phyloP scores from a whole-genome alignment of 306 rosid species.

The Vachellia pachyceras region DNA sequence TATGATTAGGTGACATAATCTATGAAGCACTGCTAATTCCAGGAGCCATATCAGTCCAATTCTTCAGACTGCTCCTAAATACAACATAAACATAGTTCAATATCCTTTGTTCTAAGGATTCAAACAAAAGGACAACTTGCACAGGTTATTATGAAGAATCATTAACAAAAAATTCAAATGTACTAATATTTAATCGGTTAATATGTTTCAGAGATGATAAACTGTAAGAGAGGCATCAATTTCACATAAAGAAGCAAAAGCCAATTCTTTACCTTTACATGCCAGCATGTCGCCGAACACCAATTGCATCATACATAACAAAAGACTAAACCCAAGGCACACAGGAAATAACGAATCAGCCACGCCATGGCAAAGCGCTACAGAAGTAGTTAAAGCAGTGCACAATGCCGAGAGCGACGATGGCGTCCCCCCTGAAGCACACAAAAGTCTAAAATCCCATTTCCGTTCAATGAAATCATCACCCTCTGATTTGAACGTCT shows the following conservation, averaged over 20 bases:
- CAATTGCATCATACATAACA: conserved; percentile 75
- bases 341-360: conserved; percentile 63
- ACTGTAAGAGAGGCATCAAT: neutral
- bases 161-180: neutral
- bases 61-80: neutral
- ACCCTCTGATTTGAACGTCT: too few relatives aligned
- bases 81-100: neutral
- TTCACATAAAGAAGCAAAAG: neutral
- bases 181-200: neutral
- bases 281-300: conserved; percentile 76
- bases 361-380: conserved; percentile 53
- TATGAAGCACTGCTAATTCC: neutral
- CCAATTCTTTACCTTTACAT: conserved; percentile 58
- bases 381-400: conserved; percentile 69
- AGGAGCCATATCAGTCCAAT: neutral
- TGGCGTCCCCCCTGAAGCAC: conserved; percentile 69
- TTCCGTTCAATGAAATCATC: conserved; percentile 62
- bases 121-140: neutral
- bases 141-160: neutral
- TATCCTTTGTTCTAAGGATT: neutral
- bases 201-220: neutral
- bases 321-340: conserved; percentile 67
- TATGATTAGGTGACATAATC: neutral
- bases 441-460: conserved; percentile 55
- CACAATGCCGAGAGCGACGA: conserved; percentile 74